These are phyloP conservation scores for Camptophora hylomeconis DNA, from an alignment of 2,329 filamentous ascomycete species.

Conservation along the genomic window DNA sequence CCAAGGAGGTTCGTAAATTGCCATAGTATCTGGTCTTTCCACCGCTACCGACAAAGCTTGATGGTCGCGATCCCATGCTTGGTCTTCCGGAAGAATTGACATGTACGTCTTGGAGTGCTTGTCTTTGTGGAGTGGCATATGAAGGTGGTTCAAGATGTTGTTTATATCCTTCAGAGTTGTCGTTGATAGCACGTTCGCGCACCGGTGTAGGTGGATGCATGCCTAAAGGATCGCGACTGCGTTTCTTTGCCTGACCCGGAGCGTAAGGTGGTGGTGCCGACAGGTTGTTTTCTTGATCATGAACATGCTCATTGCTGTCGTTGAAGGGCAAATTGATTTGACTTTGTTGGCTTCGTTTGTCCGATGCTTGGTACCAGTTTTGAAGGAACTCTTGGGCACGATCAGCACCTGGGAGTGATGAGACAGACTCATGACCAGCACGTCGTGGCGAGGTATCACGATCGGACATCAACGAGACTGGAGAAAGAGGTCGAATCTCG, in stretches of 20 bases:
- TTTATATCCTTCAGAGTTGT: slow-evolving; percentile 16
- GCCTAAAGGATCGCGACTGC: slow-evolving; percentile 27
- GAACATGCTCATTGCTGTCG: slow-evolving; percentile 1
- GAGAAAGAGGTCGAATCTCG: slow-evolving; percentile 14
- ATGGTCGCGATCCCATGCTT: slow-evolving; percentile 9
- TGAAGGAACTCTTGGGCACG: no score
- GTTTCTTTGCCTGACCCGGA: slow-evolving; percentile 12
- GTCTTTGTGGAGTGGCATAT: slow-evolving; percentile 4
- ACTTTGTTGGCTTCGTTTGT: slow-evolving; percentile 5
- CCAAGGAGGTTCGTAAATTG: slow-evolving; percentile 18
- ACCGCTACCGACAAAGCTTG: slow-evolving; percentile 20
- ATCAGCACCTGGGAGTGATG: no score
- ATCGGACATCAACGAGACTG: slow-evolving; percentile 11
- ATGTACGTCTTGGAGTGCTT: slow-evolving; percentile 16
- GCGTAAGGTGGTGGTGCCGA: slow-evolving; percentile 6
- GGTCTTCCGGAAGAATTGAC: slow-evolving; percentile 20
- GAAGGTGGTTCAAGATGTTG: slow-evolving; percentile 1
- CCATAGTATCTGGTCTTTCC: slow-evolving; percentile 28
- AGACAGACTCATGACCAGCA: slow-evolving; percentile 7
- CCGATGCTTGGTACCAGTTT: slow-evolving; percentile 9
- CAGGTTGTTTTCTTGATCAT: slow-evolving; percentile 4
- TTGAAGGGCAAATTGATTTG: neutral
- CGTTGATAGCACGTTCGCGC: slow-evolving; percentile 17
- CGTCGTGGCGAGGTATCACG: slow-evolving; percentile 8
- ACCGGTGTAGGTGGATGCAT: slow-evolving; percentile 34